Evolutionary conservation across 129 eudicot genomes (phyloP).

Genomic region (Oenanthe sinensis): DNA sequence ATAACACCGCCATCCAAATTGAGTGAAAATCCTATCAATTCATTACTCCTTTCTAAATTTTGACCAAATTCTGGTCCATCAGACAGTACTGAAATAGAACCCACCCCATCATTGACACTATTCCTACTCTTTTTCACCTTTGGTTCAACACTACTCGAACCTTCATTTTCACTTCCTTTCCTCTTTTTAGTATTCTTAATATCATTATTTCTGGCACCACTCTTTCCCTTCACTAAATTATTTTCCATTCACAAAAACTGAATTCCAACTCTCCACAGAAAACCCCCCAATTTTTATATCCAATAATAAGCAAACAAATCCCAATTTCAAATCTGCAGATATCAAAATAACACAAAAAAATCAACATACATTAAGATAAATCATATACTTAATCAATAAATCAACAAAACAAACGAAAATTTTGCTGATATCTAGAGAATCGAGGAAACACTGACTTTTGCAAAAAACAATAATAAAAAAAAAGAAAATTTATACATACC

Average conservation of each 20-base stretch:
- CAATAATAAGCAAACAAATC: conserved; percentile 38
- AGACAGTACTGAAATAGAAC: too few species aligned
- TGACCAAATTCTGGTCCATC: too few species aligned
- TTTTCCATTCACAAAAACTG: conserved; percentile 69
- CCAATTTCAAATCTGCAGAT: conserved; percentile 57
- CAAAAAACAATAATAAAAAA: too few species aligned
- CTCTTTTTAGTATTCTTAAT: too few species aligned
- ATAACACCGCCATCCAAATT: conserved; percentile 25
- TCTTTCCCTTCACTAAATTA: conserved; percentile 6
- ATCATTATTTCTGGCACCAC: too few species aligned
- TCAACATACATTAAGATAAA: conserved; percentile 16
- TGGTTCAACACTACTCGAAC: too few species aligned
- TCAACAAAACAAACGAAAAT: not conserved
- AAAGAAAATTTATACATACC: too few species aligned
- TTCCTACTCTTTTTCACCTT: too few species aligned
- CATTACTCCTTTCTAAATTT: not conserved
- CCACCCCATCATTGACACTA: too few species aligned
- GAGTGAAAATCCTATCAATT: conserved; percentile 27
- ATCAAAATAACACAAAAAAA: conserved; percentile 19
- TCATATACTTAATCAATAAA: conserved; percentile 1
- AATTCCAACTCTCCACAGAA: conserved; percentile 30
- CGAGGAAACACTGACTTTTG: not conserved
- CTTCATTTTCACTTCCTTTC: too few species aligned
- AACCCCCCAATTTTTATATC: conserved; percentile 33
- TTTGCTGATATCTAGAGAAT: not conserved